Percentiles rank a stretch among this genome's conserved stretches.
Evolutionary conservation across 306 rosid species (phyloP).

Genomic region (Lithocarpus polystachyus): DNA sequence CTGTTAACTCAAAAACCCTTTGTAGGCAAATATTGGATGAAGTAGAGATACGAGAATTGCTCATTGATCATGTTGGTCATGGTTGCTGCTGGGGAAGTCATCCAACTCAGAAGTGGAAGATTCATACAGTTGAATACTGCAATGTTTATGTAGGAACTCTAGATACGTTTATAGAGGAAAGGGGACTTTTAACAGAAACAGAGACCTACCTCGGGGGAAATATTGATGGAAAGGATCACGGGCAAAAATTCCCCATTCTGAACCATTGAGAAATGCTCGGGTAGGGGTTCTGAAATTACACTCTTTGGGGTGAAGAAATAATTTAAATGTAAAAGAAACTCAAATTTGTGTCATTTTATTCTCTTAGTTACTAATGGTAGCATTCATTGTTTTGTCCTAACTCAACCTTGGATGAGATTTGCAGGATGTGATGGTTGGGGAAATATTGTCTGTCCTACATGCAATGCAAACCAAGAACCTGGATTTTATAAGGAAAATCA

Average conservation of each 20-base stretch:
- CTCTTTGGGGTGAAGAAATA: neutral
- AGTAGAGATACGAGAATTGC: constrained; percentile 89
- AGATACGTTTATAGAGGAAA: constrained; percentile 91
- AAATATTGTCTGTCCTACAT: constrained; percentile 43
- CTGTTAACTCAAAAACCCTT: constrained; percentile 12
- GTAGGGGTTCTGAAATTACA: constrained; percentile 32
- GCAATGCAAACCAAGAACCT: constrained; percentile 77
- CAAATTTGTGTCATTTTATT: neutral
- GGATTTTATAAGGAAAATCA: constrained; percentile 77
- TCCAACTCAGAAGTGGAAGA: constrained; percentile 92
- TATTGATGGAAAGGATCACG: constrained; percentile 70
- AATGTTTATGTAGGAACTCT: constrained; percentile 87
- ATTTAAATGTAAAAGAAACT: neutral
- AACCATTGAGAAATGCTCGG: constrained; percentile 72
- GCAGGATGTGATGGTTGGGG: constrained; percentile 89
- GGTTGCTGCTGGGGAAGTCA: constrained; percentile 98
- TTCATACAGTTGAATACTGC: constrained; percentile 82
- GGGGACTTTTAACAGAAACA: constrained; percentile 63
- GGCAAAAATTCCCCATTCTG: constrained; percentile 79
- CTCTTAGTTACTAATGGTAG: constrained; percentile 42
- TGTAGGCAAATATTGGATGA: constrained; percentile 71
- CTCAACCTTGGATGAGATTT: constrained; percentile 18
- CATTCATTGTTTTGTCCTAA: neutral
- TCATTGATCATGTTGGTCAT: constrained; percentile 94
- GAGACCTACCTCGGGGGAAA: constrained; percentile 56